Percentiles rank a stretch among this genome's conserved stretches.
These are phyloP conservation scores for Suzukiozyma palmioleophila DNA, from an alignment of 1,139 yeast species.

Conservation along the genomic window DNA sequence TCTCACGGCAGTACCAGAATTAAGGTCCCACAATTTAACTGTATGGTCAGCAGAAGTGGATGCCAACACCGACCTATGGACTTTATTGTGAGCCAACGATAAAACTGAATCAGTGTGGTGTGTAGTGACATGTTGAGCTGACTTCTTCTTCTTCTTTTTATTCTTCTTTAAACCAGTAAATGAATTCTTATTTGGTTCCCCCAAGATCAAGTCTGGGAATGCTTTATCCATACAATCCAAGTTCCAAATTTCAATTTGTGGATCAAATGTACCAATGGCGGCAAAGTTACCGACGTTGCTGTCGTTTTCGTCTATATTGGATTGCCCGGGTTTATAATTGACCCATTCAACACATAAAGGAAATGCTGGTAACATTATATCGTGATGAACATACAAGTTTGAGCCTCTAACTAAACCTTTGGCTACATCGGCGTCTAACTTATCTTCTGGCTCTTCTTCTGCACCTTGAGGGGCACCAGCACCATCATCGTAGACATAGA, in stretches of 20 bases:
- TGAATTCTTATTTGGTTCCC: slow-evolving; percentile 61
- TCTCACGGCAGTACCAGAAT: slow-evolving; percentile 69
- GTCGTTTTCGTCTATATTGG: slow-evolving; percentile 25
- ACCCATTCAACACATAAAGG: slow-evolving; percentile 97
- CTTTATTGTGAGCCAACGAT: slow-evolving; percentile 77
- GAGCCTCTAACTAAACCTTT: slow-evolving; percentile 67
- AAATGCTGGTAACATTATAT: slow-evolving; percentile 93
- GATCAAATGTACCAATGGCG: slow-evolving; percentile 96
- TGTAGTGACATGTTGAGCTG: slow-evolving; percentile 53
- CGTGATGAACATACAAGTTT: slow-evolving; percentile 90
- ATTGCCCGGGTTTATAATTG: slow-evolving; percentile 58
- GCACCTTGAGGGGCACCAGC: slow-evolving; percentile 72
- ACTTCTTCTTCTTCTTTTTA: slow-evolving; percentile 50
- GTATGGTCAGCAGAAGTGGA: slow-evolving; percentile 96
- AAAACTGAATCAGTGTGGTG: slow-evolving; percentile 95
- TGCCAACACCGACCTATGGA: slow-evolving; percentile 80
- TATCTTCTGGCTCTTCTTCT: slow-evolving; percentile 60
- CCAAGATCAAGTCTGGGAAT: slow-evolving; percentile 89
- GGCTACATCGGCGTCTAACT: slow-evolving; percentile 60
- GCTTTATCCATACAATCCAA: slow-evolving; percentile 89
- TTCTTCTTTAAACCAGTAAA: slow-evolving; percentile 37
- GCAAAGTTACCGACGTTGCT: slow-evolving; percentile 78
- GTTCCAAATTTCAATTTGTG: slow-evolving; percentile 96
- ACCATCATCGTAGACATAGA: slow-evolving; percentile 92
- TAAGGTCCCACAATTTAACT: slow-evolving; percentile 91